Conservation (phyloP, 495 filamentous ascomycete species). For the Podospora pseudoanserina region DNA sequence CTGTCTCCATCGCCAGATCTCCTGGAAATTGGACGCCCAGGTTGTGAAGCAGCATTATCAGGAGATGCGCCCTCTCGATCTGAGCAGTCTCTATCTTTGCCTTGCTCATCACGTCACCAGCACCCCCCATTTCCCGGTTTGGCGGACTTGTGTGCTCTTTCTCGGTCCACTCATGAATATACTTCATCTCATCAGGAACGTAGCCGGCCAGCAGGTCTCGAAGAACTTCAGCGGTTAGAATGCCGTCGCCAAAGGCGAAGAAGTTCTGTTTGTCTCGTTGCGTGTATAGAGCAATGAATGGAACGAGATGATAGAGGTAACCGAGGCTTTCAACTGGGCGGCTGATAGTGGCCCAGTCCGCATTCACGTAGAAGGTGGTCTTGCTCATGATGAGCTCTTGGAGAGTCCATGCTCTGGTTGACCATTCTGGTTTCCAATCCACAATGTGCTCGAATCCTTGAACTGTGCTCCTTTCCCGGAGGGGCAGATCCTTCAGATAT, state of each 20-base stretch:
- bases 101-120: neutral
- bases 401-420: constrained; percentile 46
- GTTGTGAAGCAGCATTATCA: constrained; percentile 33
- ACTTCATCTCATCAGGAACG: neutral
- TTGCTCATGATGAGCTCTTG: constrained; percentile 50
- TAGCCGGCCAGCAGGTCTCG: neutral
- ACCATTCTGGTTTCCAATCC: constrained; percentile 34
- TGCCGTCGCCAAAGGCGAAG: neutral
- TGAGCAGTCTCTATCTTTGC: neutral
- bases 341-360: constrained; percentile 33
- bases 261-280: constrained; percentile 24
- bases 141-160: no score
- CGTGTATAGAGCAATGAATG: constrained; percentile 37
- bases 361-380: constrained; percentile 45
- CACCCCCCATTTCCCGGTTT: no score
- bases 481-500: neutral
- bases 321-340: constrained; percentile 40
- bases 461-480: constrained; percentile 16
- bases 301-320: constrained; percentile 39
- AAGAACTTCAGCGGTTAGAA: neutral
- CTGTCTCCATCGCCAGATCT: constrained; percentile 32
- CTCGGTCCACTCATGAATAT: neutral
- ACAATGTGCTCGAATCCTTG: constrained; percentile 23
- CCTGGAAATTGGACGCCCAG: constrained; percentile 31
- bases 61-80: constrained; percentile 21